Evolutionary conservation across 768 basidiomycete genomes (phyloP).

Genomic region (Auriscalpium vulgare): DNA sequence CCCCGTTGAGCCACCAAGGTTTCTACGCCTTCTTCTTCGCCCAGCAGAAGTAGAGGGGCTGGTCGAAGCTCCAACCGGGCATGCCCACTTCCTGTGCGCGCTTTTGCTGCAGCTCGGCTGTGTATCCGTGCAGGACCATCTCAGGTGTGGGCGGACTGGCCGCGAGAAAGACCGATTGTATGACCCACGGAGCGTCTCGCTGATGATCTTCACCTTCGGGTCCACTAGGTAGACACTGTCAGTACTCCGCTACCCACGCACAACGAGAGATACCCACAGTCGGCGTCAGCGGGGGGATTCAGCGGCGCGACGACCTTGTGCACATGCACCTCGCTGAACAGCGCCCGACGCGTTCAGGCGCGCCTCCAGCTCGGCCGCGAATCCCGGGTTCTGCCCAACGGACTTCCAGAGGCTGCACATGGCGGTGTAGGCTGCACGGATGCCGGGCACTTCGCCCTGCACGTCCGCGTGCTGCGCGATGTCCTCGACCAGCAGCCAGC

Average conservation of each 20-base stretch:
- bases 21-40: slow-evolving; percentile 3
- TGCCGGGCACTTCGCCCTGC: background rate
- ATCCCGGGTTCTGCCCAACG: background rate
- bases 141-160: background rate
- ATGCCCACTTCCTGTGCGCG: background rate
- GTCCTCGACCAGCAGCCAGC: slow-evolving; percentile 21
- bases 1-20: too few relatives aligned
- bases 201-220: background rate
- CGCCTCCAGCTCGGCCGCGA: background rate
- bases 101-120: slow-evolving; percentile 1
- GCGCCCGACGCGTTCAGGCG: background rate
- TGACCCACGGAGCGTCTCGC: background rate
- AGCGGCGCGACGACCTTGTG: slow-evolving; percentile 1
- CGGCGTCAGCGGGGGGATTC: background rate
- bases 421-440: background rate
- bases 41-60: background rate
- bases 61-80: background rate
- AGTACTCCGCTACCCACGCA: too few relatives aligned
- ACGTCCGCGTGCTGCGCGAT: background rate
- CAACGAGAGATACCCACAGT: too few relatives aligned
- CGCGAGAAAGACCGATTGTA: background rate
- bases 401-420: slow-evolving; percentile 3
- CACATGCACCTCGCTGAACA: slow-evolving; percentile 5
- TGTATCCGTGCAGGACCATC: background rate
- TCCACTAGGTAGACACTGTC: background rate